Evolutionary conservation across 169 alveolate species (phyloP).

Genomic region (Plasmodium coatneyi): DNA sequence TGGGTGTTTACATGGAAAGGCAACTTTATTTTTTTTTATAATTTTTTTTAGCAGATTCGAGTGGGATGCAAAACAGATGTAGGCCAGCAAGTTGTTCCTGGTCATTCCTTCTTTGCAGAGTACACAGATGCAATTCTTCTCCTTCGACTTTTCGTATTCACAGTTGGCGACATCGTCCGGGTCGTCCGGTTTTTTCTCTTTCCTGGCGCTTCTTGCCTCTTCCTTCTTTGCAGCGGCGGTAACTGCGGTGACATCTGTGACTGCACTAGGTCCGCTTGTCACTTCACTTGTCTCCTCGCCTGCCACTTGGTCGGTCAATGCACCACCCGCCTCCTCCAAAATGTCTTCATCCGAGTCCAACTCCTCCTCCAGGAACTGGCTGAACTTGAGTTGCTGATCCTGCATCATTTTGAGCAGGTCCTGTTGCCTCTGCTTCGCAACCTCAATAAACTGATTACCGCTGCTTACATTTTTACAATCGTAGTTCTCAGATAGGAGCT

Average conservation of each 20-base stretch:
- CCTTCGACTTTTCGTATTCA: conserved; percentile 55
- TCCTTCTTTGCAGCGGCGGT: not conserved
- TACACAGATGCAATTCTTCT: conserved; percentile 67
- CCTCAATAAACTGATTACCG: conserved; percentile 26
- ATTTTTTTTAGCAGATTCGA: conserved; percentile 50
- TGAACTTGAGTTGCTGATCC: conserved; percentile 43
- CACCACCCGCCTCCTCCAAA: not conserved
- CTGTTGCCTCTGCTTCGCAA: conserved; percentile 45
- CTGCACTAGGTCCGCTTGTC: not conserved
- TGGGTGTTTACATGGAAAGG: conserved; percentile 62
- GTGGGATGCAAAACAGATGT: conserved; percentile 64
- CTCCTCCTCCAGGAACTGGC: conserved; percentile 41
- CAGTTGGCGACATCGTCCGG: not conserved
- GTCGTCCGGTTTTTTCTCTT: not conserved
- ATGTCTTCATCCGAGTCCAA: conserved; percentile 16
- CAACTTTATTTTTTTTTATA: conserved; percentile 58
- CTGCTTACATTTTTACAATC: conserved; percentile 42
- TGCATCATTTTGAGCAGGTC: conserved; percentile 52
- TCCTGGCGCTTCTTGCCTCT: not conserved
- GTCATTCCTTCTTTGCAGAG: conserved; percentile 72
- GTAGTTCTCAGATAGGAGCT: conserved; percentile 19
- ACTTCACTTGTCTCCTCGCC: not conserved
- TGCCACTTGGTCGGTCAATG: not conserved
- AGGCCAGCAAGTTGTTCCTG: conserved; percentile 39
- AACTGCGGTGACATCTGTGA: not conserved